Evolutionary conservation across 257 asterid genomes (phyloP).

Genomic region (Nicotiana otophora): DNA sequence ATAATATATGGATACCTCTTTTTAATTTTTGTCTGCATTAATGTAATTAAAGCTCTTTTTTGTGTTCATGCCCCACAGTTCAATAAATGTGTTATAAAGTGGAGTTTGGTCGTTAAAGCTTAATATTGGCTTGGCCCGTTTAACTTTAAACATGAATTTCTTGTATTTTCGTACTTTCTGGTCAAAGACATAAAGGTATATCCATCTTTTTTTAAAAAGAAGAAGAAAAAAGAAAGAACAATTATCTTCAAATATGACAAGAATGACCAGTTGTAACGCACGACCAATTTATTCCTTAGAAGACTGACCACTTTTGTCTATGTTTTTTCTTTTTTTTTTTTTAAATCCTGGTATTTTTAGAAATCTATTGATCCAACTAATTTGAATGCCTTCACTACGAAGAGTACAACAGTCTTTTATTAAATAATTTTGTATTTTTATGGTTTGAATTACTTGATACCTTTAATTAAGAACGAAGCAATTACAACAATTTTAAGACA

Average conservation of each 20-base stretch:
- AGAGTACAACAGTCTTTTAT: too few relatives aligned
- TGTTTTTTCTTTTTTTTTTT: not conserved
- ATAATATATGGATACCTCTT: too few relatives aligned
- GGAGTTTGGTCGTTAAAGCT: not conserved
- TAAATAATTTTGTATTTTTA: too few relatives aligned
- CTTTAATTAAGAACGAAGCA: too few relatives aligned
- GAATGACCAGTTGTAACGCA: not conserved
- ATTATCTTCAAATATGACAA: not conserved
- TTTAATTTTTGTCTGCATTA: too few relatives aligned
- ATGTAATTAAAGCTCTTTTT: too few relatives aligned
- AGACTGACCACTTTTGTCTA: not conserved
- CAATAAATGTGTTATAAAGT: not conserved
- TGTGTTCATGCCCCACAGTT: too few relatives aligned
- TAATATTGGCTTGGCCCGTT: not conserved
- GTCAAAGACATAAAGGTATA: conserved; percentile 2
- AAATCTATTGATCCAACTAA: not conserved
- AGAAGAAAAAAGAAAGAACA: not conserved
- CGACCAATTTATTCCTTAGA: not conserved
- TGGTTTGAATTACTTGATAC: too few relatives aligned
- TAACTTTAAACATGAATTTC: not conserved
- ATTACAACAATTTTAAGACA: too few relatives aligned
- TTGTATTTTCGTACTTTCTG: not conserved
- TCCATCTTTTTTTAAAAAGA: not conserved
- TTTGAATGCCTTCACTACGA: too few relatives aligned
- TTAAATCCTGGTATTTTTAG: not conserved